Percentiles rank a stretch among this genome's conserved stretches.
These are phyloP conservation scores for Alternaria sp. DNA, from an alignment of 2,329 filamentous ascomycete species.

Conservation along the genomic window DNA sequence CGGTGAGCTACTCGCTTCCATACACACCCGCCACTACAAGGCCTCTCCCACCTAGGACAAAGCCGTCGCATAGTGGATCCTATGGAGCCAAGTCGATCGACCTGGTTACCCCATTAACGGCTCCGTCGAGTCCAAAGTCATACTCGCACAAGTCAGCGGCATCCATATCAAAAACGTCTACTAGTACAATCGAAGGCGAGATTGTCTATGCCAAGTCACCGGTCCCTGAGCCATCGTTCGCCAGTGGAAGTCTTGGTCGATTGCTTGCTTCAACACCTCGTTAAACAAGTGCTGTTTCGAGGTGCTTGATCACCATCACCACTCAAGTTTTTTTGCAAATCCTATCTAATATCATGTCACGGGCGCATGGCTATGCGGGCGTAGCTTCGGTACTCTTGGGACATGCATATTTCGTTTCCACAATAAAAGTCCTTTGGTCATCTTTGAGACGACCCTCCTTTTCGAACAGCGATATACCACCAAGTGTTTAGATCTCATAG, in stretches of 20 bases:
- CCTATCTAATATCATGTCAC: conserved; percentile 5
- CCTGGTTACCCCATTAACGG: conserved; percentile 54
- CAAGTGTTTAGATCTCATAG: conserved; percentile 2
- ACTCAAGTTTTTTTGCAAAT: conserved; percentile 4
- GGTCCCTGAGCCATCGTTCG: conserved; percentile 43
- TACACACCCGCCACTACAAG: conserved; percentile 50
- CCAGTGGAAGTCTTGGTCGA: conserved; percentile 50
- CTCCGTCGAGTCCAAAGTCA: conserved; percentile 45
- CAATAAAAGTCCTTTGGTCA: conserved; percentile 6
- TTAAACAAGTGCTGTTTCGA: conserved; percentile 1
- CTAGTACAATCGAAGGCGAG: conserved; percentile 49
- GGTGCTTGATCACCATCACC: neutral
- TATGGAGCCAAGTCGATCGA: conserved; percentile 55
- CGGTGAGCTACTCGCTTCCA: conserved; percentile 56
- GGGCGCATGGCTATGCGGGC: conserved; percentile 11
- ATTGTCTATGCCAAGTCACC: conserved; percentile 50
- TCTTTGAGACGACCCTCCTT: neutral
- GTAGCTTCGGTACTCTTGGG: conserved; percentile 7
- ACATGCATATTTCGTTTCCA: neutral
- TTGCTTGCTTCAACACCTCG: conserved; percentile 44
- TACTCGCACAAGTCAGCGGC: conserved; percentile 46
- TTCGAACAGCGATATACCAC: conserved; percentile 7
- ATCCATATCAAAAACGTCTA: conserved; percentile 45
- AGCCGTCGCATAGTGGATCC: conserved; percentile 48
- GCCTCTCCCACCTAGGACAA: conserved; percentile 52